phyloP scores from a whole-genome alignment of 306 rosid genomes.

The Notholithocarpus densiflorus region DNA sequence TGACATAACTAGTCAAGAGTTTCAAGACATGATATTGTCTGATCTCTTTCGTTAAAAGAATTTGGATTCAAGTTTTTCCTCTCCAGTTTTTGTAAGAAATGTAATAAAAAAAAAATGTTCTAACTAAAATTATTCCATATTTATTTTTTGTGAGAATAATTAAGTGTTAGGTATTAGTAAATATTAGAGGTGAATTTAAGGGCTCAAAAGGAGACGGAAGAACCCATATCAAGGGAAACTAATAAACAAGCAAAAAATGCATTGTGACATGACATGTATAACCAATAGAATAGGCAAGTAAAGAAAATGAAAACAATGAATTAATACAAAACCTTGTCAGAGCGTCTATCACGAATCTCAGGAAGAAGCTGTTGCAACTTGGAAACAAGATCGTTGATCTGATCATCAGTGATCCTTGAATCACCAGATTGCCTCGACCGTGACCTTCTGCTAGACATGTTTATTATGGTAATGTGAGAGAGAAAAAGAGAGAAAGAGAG shows the following conservation, averaged over 20 bases:
- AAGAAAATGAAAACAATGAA: neutral
- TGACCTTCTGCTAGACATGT: constrained; percentile 68
- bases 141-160: too few species aligned
- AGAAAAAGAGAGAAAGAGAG: neutral
- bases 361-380: constrained; percentile 96
- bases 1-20: too few species aligned
- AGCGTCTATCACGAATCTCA: constrained; percentile 71
- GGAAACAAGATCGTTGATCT: constrained; percentile 90
- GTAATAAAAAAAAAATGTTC: too few species aligned
- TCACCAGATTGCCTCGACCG: constrained; percentile 68
- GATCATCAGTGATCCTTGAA: constrained; percentile 90
- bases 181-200: too few species aligned
- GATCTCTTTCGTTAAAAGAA: too few species aligned
- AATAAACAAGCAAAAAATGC: neutral
- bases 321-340: constrained; percentile 65
- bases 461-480: neutral
- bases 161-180: too few species aligned
- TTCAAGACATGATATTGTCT: too few species aligned
- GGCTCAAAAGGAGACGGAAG: neutral
- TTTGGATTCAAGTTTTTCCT: too few species aligned
- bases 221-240: neutral
- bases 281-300: neutral
- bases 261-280: neutral
- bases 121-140: too few species aligned
- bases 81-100: too few species aligned